phyloP scores from a whole-genome alignment of 2,329 filamentous ascomycete genomes.

The Fusarium napiforme region DNA sequence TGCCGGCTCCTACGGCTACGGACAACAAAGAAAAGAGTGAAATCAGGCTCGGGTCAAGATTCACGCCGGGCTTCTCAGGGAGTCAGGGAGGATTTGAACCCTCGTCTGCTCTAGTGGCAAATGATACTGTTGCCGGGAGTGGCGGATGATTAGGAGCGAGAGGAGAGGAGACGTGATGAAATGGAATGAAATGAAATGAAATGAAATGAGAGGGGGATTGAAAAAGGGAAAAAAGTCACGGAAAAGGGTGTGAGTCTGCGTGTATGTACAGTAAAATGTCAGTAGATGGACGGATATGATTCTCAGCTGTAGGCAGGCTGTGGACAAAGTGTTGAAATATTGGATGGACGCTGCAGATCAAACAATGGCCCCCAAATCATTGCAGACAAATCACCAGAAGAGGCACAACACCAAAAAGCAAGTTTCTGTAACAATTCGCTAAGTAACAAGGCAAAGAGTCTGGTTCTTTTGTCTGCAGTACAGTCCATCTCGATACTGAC shows the following conservation, averaged over 20 bases:
- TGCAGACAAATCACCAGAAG: not conserved
- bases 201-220: not conserved
- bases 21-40: not conserved
- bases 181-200: not conserved
- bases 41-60: constrained; percentile 7
- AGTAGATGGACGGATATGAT: not conserved
- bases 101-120: constrained; percentile 2
- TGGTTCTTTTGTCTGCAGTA: constrained; percentile 17
- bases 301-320: not conserved
- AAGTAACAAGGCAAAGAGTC: not conserved
- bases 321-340: not conserved
- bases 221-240: not conserved
- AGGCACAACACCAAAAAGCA: not conserved
- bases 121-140: not conserved
- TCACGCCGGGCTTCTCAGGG: not conserved
- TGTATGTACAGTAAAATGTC: not conserved
- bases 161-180: not conserved
- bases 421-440: not conserved
- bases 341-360: constrained; percentile 2
- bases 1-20: constrained; percentile 3
- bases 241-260: not conserved
- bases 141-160: not conserved
- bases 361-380: not conserved
- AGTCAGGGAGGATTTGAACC: constrained; percentile 1
- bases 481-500: not conserved